Base-by-base conservation (phyloP, 2,329 filamentous ascomycete species). In the Nigrospora osmanthi region DNA sequence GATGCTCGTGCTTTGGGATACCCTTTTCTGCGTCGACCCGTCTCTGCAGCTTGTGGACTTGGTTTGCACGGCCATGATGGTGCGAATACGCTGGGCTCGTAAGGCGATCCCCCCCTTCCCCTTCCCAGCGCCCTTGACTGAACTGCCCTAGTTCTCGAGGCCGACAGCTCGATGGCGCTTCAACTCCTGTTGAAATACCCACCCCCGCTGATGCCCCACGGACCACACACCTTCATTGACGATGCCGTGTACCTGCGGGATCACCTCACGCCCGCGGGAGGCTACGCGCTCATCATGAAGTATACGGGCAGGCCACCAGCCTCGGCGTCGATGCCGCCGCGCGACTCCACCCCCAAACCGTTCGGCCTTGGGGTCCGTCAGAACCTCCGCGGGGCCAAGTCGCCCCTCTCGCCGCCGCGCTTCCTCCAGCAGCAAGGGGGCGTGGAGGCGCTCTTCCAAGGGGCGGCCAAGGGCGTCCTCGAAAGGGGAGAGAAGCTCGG, bases 61-160 rank as follows among this genome's bases (percentile, higher is more conserved):
- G 45, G 83, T 96, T n/a, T 96, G 90, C 54, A 81, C 96, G 42
- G 84, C 89, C 6, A 97, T 98, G 90, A 71, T 98, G 19, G 71
- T 98, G 38, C 80, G 93, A 42, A 89, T 97, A 54, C 81, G 91
- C 46, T 96, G 90, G 90, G 80, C 90, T 54, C 69, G 87, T 93
- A 68, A 71, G 84, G 66, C 16, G 11, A 23, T 31, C 13, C 10
- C 6, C 16, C 14, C 34, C 35, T 2, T n/a, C 33, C 19, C 13
- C 16, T 7, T 28, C 14, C 11, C n/a, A 32, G 33, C 4, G 13
- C 23, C 39, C 13, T n/a, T 58, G 28, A 43, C 35, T 10, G 33
- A 19, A 28, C 43, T 37, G 40, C 35, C 16, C 11, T 47, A 89
- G 86, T 98, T 33, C 69, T 97, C 23, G 81, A 88, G 50, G 83